Evolutionary conservation across 139 green algal species (phyloP).

Genomic region (Nannochloris sp.): DNA sequence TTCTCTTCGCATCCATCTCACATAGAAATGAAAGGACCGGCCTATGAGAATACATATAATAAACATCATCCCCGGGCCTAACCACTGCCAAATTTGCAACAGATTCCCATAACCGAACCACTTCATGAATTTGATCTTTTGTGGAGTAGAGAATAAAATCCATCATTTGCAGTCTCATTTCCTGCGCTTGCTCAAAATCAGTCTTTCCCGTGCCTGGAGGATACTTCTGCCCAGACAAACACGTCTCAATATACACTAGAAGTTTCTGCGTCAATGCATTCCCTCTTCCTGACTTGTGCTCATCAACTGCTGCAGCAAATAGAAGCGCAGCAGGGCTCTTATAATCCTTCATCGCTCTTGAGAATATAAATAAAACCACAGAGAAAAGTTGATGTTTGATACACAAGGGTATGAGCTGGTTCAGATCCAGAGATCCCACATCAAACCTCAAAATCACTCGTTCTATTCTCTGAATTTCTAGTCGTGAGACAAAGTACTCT

Average conservation of each 20-base stretch:
- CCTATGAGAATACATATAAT: background rate
- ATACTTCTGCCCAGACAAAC: conserved; percentile 31
- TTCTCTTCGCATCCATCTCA: conserved; percentile 21
- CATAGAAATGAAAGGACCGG: conserved; percentile 33
- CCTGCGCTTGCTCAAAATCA: conserved; percentile 1
- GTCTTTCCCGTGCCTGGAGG: conserved; percentile 21
- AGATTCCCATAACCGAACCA: conserved; percentile 20
- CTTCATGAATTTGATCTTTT: conserved; percentile 13
- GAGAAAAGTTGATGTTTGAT: conserved; percentile 53
- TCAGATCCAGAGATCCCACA: conserved; percentile 74
- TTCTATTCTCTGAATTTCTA: conserved; percentile 60
- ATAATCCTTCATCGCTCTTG: conserved; percentile 61
- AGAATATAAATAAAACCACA: conserved; percentile 71
- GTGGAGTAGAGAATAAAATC: conserved; percentile 33
- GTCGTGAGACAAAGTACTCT: conserved; percentile 49
- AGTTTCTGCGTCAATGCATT: conserved; percentile 13
- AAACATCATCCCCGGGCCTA: background rate
- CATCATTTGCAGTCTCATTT: conserved; percentile 25
- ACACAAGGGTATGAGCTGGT: conserved; percentile 65
- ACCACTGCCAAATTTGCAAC: conserved; percentile 9
- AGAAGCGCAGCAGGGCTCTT: conserved; percentile 64
- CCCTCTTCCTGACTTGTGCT: background rate
- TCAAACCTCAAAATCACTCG: conserved; percentile 77
- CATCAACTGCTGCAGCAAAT: conserved; percentile 42
- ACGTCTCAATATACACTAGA: conserved; percentile 56